Conservation (phyloP, 1,139 yeast species). For the Scheffersomyces cryptocercus region DNA sequence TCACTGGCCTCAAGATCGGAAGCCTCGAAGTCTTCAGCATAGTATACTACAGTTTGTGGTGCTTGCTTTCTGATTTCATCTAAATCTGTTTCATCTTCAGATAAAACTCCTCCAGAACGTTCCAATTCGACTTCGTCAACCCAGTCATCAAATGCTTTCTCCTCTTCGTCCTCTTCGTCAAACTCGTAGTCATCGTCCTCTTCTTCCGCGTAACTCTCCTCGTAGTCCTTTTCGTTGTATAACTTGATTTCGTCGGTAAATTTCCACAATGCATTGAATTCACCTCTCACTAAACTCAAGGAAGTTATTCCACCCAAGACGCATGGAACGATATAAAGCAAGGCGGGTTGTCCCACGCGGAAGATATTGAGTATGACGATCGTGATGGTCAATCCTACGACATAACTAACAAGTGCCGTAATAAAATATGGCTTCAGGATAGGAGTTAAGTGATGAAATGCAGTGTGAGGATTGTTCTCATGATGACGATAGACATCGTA, state of each 20-base stretch:
- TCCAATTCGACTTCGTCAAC: constrained; percentile 21
- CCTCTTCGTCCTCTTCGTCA: constrained; percentile 14
- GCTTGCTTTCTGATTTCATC: constrained; percentile 8
- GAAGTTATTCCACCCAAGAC: constrained; percentile 34
- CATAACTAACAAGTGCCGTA: constrained; percentile 44
- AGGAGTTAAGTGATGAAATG: constrained; percentile 40
- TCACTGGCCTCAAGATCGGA: constrained; percentile 15
- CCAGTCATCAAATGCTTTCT: constrained; percentile 22
- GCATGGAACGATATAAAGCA: constrained; percentile 61
- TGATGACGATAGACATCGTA: constrained; percentile 49
- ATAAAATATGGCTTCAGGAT: constrained; percentile 49
- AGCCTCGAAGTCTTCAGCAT: constrained; percentile 11
- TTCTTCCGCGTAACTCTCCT: constrained; percentile 25
- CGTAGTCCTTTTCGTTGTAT: constrained; percentile 13
- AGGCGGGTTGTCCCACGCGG: constrained; percentile 64
- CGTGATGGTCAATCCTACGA: constrained; percentile 45
- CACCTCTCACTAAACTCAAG: constrained; percentile 38
- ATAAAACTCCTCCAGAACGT: constrained; percentile 10
- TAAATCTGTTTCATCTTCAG: constrained; percentile 15
- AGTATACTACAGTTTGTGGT: constrained; percentile 4
- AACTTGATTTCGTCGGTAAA: constrained; percentile 13
- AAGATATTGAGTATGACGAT: constrained; percentile 37
- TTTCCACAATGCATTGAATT: constrained; percentile 40
- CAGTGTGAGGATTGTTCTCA: constrained; percentile 16
- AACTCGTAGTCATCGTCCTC: constrained; percentile 17